A percentile compares a stretch with the other conserved stretches of the same genome.
Conservation (phyloP, 768 basidiomycete genomes). For the Gautieria morchelliformis region DNA sequence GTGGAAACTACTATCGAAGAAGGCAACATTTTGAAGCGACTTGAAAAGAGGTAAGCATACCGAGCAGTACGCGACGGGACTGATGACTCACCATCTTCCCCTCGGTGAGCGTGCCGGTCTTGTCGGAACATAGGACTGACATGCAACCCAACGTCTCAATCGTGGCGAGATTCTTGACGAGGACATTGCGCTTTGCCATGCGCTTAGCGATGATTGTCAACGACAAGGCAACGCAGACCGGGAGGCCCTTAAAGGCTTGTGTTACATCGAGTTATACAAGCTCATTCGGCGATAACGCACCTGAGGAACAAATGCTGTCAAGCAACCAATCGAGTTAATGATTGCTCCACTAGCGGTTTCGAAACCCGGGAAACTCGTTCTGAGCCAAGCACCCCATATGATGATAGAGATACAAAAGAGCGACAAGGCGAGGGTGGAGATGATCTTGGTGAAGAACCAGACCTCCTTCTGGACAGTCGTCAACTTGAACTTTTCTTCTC, state of each 20-base stretch:
- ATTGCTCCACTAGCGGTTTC: constrained; percentile 27
- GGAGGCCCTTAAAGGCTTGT: constrained; percentile 14
- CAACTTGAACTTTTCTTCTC: constrained; percentile 34
- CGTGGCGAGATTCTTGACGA: constrained; percentile 43
- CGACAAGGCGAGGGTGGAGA: constrained; percentile 31
- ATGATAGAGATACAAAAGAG: constrained; percentile 34
- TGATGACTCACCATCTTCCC: constrained; percentile 14
- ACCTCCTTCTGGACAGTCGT: constrained; percentile 31
- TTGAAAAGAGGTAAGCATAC: constrained; percentile 11
- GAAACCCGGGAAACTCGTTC: constrained; percentile 22
- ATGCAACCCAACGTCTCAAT: constrained; percentile 47
- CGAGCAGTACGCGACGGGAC: background rate
- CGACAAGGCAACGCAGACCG: constrained; percentile 14
- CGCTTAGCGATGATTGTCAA: constrained; percentile 21
- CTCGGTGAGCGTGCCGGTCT: constrained; percentile 42
- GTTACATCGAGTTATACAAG: constrained; percentile 8
- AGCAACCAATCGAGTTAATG: constrained; percentile 20
- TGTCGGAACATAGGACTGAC: constrained; percentile 45
- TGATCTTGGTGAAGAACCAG: constrained; percentile 44
- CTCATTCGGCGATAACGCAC: background rate
- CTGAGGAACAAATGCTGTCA: background rate
- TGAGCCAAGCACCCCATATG: constrained; percentile 16
- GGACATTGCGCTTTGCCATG: constrained; percentile 36
- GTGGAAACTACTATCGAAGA: constrained; percentile 21
- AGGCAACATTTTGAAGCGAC: constrained; percentile 32